Conservation (phyloP, 2,329 filamentous ascomycete genomes). For the Lasiodiplodia sp. region DNA sequence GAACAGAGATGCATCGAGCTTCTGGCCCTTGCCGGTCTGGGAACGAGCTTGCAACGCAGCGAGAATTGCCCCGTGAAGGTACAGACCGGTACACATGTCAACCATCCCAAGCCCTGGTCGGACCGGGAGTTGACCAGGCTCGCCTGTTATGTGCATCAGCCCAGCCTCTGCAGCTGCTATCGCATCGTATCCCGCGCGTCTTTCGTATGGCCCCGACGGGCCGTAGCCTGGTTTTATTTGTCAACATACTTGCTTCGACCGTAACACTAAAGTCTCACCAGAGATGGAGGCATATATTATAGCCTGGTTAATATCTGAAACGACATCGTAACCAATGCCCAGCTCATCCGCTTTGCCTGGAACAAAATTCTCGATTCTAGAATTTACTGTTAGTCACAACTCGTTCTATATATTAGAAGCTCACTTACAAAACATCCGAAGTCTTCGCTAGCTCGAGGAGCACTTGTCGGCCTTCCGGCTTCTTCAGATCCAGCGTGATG, state of each 20-base stretch:
- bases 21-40: conserved; percentile 50
- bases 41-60: conserved; percentile 39
- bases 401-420: too few relatives aligned
- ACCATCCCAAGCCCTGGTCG: conserved; percentile 53
- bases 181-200: conserved; percentile 55
- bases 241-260: conserved; percentile 44
- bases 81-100: conserved; percentile 55
- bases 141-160: conserved; percentile 54
- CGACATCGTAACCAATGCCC: conserved; percentile 49
- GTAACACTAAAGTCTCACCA: conserved; percentile 34
- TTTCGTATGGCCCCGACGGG: conserved; percentile 50
- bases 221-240: conserved; percentile 48
- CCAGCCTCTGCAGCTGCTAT: conserved; percentile 55
- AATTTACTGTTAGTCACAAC: neutral
- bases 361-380: conserved; percentile 52
- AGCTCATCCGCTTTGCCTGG: conserved; percentile 52
- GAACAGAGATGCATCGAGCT: conserved; percentile 55
- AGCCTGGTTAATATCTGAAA: conserved; percentile 47
- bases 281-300: conserved; percentile 55
- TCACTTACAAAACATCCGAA: conserved; percentile 46
- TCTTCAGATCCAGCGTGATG: conserved; percentile 49
- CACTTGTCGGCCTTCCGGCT: conserved; percentile 45
- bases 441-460: conserved; percentile 33
- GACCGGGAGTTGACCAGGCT: conserved; percentile 50
- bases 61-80: conserved; percentile 55